A percentile compares a stretch with the other conserved stretches of the same genome.
Conservation (phyloP, 1,284 basidiomycete genomes). For the Phaffia rhodozyma region DNA sequence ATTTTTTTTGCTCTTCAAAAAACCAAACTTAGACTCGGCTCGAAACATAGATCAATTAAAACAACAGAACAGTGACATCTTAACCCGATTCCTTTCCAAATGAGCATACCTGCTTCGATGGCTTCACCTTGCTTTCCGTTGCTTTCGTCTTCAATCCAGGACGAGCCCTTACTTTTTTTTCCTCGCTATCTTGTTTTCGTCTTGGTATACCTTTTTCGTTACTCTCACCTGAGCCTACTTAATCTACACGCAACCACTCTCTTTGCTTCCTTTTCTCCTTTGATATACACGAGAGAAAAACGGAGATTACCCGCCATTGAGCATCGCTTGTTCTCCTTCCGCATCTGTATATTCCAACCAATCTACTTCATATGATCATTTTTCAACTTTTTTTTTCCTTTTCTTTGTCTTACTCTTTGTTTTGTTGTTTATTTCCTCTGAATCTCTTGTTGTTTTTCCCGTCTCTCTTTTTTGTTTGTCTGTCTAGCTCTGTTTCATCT, state of each 20-base stretch:
- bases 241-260: too few species aligned
- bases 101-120: too few species aligned
- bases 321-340: background rate
- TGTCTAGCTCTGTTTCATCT: background rate
- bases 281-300: conserved; percentile 1
- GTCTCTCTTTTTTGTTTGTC: background rate
- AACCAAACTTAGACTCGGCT: conserved; percentile 42
- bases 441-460: background rate
- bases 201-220: too few species aligned
- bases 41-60: conserved; percentile 60
- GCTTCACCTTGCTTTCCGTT: too few species aligned
- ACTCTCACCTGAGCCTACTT: too few species aligned
- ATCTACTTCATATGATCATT: background rate
- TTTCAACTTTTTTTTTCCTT: background rate
- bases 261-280: too few species aligned
- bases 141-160: too few species aligned
- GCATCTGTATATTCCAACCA: background rate
- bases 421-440: background rate
- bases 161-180: too few species aligned
- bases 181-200: too few species aligned
- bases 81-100: conserved; percentile 1
- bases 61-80: background rate
- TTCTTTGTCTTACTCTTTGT: background rate
- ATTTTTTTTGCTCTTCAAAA: background rate
- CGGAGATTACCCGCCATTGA: background rate